A percentile compares a stretch with the other conserved stretches of the same genome.
phyloP scores from a whole-genome alignment of 179 eudicot species.

The Beta macrorhiza region DNA sequence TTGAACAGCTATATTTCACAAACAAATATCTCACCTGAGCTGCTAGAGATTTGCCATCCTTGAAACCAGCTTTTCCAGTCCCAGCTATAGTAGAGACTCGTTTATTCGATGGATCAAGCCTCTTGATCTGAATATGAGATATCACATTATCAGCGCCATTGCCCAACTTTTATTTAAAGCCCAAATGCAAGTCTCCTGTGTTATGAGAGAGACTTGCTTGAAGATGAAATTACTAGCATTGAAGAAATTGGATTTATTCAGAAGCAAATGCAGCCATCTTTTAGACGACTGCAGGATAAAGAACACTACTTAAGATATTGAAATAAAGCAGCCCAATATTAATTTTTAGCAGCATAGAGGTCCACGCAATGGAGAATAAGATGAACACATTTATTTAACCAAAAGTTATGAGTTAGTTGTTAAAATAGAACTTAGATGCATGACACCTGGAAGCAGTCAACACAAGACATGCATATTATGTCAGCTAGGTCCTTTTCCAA shows the following conservation, averaged over 20 bases:
- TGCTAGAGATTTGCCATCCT: conserved; percentile 68
- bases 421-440: not conserved
- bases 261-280: not conserved
- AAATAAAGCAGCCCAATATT: not conserved
- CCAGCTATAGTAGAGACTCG: conserved; percentile 80
- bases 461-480: not conserved
- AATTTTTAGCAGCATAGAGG: not conserved
- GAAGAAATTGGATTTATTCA: not conserved
- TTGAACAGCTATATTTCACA: not conserved
- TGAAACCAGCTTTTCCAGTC: conserved; percentile 91
- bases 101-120: conserved; percentile 67
- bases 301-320: not conserved
- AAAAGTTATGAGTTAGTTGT: not conserved
- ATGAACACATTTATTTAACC: not conserved
- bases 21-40: conserved; percentile 64
- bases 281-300: not conserved
- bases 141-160: not conserved
- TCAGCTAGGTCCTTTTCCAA: not conserved
- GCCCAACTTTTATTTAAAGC: not conserved
- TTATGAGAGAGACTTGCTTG: not conserved
- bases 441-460: not conserved
- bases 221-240: not conserved
- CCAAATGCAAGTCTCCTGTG: not conserved
- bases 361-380: not conserved
- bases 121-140: conserved; percentile 65